Evolutionary conservation across 1,284 basidiomycete genomes (phyloP).

Genomic region (Naganishia sp.): DNA sequence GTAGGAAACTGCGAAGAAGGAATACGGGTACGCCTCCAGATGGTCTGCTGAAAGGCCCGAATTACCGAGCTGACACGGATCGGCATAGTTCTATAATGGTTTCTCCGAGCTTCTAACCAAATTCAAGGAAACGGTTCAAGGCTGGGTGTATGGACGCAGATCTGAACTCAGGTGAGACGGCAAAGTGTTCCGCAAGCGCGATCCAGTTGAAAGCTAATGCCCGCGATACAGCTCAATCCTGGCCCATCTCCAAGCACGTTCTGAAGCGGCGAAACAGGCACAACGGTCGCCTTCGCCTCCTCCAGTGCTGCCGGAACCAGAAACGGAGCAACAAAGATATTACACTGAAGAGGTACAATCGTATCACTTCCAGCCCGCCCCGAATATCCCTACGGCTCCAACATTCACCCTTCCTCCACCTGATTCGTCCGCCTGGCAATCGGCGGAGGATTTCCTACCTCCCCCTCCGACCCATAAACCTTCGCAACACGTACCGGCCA

Average conservation of each 20-base stretch:
- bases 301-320: constrained; percentile 22
- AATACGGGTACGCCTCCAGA: constrained; percentile 62
- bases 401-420: constrained; percentile 45
- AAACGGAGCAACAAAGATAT: constrained; percentile 7
- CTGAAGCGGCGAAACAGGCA: constrained; percentile 1
- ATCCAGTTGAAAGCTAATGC: constrained; percentile 11
- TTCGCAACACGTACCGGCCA: constrained; percentile 22
- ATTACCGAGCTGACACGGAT: background rate
- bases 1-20: constrained; percentile 83
- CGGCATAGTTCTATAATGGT: constrained; percentile 75
- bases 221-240: constrained; percentile 35
- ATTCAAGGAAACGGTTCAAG: constrained; percentile 73
- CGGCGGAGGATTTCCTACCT: constrained; percentile 47
- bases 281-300: constrained; percentile 29
- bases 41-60: background rate
- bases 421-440: constrained; percentile 47
- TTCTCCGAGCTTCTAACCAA: constrained; percentile 68
- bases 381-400: constrained; percentile 30
- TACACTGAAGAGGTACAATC: constrained; percentile 29
- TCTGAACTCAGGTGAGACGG: constrained; percentile 57
- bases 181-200: background rate
- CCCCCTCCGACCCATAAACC: constrained; percentile 43
- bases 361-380: constrained; percentile 30
- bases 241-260: constrained; percentile 35
- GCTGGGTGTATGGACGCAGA: constrained; percentile 70